Base-by-base conservation (phyloP, 2,329 filamentous ascomycete species). In the Diaporthe batatas region DNA sequence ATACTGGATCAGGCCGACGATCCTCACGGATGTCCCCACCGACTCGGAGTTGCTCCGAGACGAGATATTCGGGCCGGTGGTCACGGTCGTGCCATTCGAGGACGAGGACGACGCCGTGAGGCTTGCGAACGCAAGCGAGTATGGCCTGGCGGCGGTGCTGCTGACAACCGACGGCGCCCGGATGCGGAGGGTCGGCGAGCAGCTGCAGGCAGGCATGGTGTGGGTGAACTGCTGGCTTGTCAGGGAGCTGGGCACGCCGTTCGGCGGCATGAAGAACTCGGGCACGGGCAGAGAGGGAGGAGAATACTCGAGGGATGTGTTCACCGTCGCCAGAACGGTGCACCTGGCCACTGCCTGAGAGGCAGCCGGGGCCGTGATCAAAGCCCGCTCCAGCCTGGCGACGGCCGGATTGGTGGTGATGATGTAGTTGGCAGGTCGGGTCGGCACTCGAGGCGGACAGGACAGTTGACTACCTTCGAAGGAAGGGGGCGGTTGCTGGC, bases 51-150 rank as follows among this genome's bases (percentile, higher is more conserved):
- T 84, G 47, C 79, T 81, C 76, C 78, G 75, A 39, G 83, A 85
- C 57, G 83, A 85, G 75, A 78, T 85, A 14, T 85, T 85, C 73
- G 83, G 84, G 0, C 83, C 84, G 2, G 83, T 85, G 14, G 82
- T 83, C 39, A 80, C 78, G 16, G 80, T 85, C n/a, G 79, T 78
- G 7, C 79, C 78, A 1, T 85, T 84, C 72, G 77, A 77, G 21
- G 70, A 59, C 34, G 79, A 80, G 73, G 75, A 76, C 0, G 77
- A 79, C 4, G 79, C 78, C 4, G 67, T 81, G 2, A 53, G 62
- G 29, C 72, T 79, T 6, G 79, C 79, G 2, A 81, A 81, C 42
- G 77, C 75, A 55, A 80, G 77, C 68, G 76, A 79, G 58, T 79
- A 79, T 49, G 79, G 79, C 11, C 77, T 80, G 11, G 79, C 79